phyloP scores from a whole-genome alignment of 257 asterid genomes.

The Galeopsis tetrahit region DNA sequence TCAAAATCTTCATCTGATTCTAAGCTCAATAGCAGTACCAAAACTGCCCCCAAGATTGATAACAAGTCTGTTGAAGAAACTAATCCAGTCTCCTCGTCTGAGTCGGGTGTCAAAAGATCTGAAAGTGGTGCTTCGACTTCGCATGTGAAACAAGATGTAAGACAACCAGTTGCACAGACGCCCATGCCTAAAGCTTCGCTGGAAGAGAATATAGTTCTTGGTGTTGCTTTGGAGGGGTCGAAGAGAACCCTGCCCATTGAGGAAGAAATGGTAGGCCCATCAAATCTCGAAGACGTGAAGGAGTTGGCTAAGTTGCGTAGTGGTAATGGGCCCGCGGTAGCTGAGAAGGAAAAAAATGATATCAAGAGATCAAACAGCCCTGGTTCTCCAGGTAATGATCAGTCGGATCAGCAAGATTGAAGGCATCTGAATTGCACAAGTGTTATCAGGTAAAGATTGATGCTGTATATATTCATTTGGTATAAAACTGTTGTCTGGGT shows the following conservation, averaged over 20 bases:
- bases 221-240: conserved; percentile 95
- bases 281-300: conserved; percentile 50
- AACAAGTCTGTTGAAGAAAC: conserved; percentile 44
- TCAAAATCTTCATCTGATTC: conserved; percentile 45
- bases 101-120: conserved; percentile 45
- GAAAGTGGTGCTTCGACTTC: conserved; percentile 38
- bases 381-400: conserved; percentile 42
- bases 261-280: conserved; percentile 49
- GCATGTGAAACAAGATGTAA: conserved; percentile 55
- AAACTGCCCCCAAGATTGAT: conserved; percentile 45
- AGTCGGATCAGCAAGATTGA: conserved; percentile 50
- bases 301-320: conserved; percentile 62
- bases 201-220: conserved; percentile 94
- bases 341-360: conserved; percentile 61
- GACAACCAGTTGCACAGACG: conserved; percentile 43
- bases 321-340: conserved; percentile 44
- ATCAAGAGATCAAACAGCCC: conserved; percentile 40
- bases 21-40: conserved; percentile 47
- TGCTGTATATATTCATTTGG: conserved; percentile 37
- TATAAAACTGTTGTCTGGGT: neutral
- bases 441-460: conserved; percentile 8
- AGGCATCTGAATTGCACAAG: conserved; percentile 4
- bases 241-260: conserved; percentile 96
- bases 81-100: conserved; percentile 35
- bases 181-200: conserved; percentile 58